phyloP scores from a whole-genome alignment of 2,329 filamentous ascomycete genomes.

The Sclerotinia nivalis region DNA sequence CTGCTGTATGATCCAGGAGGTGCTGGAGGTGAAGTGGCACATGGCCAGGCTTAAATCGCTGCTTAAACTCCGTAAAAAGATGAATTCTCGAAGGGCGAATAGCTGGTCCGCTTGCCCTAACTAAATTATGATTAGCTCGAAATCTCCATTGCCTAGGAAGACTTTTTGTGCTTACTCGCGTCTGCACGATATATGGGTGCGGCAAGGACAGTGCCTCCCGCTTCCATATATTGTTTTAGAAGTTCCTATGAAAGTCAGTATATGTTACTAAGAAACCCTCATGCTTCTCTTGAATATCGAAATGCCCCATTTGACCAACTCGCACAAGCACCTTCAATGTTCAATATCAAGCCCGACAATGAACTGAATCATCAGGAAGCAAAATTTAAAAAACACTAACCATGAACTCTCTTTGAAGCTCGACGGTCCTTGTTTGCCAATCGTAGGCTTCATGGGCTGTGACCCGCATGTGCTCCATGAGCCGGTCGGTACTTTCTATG shows the following conservation, averaged over 20 bases:
- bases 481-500: neutral
- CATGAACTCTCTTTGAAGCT: conserved; percentile 4
- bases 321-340: neutral
- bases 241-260: neutral
- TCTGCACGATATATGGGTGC: neutral
- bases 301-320: neutral
- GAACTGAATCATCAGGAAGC: too few species aligned
- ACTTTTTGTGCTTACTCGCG: neutral
- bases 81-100: conserved; percentile 6
- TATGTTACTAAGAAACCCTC: neutral
- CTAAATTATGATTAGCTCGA: neutral
- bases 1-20: neutral
- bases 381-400: neutral
- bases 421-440: neutral
- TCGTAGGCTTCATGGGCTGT: neutral
- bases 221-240: neutral
- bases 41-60: neutral
- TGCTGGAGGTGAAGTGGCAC: neutral
- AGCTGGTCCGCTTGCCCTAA: neutral
- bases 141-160: neutral
- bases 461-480: neutral
- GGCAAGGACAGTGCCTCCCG: conserved; percentile 1
- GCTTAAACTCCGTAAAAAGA: neutral
- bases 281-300: neutral
- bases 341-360: neutral